A percentile compares a stretch with the other conserved stretches of the same genome.
Evolutionary conservation across 805 yeast species (phyloP).

Genomic region (Candida ulmi): DNA sequence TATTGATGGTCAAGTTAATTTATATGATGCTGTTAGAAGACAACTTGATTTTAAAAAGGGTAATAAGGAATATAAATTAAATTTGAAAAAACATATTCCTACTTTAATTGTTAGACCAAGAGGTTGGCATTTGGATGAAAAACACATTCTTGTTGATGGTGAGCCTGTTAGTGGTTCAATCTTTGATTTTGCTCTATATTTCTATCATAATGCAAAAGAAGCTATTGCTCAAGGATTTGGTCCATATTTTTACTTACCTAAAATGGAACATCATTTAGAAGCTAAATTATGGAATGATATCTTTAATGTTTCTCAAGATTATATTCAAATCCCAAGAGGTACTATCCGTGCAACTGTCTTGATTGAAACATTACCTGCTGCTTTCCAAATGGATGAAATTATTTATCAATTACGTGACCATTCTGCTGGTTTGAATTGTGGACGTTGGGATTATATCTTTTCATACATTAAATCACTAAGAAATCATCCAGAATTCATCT

Average conservation of each 20-base stretch:
- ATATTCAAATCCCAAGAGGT: constrained; percentile 62
- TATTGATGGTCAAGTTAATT: constrained; percentile 75
- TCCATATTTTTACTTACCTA: constrained; percentile 79
- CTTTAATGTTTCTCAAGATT: constrained; percentile 71
- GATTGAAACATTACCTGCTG: constrained; percentile 81
- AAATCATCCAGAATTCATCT: constrained; percentile 57
- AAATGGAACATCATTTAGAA: constrained; percentile 82
- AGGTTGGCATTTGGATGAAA: constrained; percentile 82
- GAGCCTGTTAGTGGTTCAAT: constrained; percentile 76
- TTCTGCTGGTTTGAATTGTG: constrained; percentile 79
- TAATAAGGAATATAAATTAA: constrained; percentile 28
- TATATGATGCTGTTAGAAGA: constrained; percentile 71
- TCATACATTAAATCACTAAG: constrained; percentile 72
- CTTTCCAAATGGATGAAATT: constrained; percentile 83
- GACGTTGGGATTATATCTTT: constrained; percentile 87
- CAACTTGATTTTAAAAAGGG: constrained; percentile 48
- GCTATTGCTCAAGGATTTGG: constrained; percentile 62
- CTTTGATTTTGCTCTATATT: constrained; percentile 74
- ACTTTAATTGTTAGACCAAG: constrained; percentile 81
- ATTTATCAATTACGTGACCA: constrained; percentile 72
- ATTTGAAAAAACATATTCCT: constrained; percentile 50
- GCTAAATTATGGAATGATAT: constrained; percentile 82
- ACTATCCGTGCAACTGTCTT: constrained; percentile 76
- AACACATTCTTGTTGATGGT: constrained; percentile 64
- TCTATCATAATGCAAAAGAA: constrained; percentile 67